Evolutionary conservation across 2,329 filamentous ascomycete species (phyloP).

Genomic region (Talaromyces sp.): DNA sequence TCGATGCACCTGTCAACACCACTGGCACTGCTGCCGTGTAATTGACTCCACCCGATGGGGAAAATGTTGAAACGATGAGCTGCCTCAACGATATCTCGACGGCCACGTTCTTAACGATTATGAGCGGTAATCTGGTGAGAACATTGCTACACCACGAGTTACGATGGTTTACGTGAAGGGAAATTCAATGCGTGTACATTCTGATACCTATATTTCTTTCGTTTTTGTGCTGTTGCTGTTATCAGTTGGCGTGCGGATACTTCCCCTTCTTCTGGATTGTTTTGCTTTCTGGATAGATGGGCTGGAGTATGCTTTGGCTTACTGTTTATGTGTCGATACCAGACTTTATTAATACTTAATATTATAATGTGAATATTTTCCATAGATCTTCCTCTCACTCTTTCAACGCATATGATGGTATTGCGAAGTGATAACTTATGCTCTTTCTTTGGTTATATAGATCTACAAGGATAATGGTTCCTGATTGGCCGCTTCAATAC

Average conservation of each 20-base stretch:
- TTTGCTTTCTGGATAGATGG: background rate
- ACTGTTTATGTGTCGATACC: background rate
- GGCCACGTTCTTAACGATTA: background rate
- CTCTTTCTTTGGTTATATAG: background rate
- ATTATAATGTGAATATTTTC: background rate
- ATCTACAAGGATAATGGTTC: background rate
- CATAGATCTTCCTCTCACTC: background rate
- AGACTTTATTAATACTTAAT: background rate
- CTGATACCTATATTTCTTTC: background rate
- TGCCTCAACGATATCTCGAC: background rate
- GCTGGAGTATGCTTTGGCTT: background rate
- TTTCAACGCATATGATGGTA: no score
- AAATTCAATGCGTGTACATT: slow-evolving; percentile 4
- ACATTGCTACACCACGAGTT: background rate
- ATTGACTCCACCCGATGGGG: background rate
- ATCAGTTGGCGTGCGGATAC: background rate
- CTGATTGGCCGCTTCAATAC: slow-evolving; percentile 2
- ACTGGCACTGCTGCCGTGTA: background rate
- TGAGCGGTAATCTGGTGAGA: background rate
- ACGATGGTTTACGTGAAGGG: background rate
- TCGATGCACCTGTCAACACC: slow-evolving; percentile 20
- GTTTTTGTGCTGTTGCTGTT: background rate
- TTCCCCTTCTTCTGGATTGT: background rate
- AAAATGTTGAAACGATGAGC: background rate
- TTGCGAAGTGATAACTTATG: no score